Base-by-base conservation (phyloP, 768 basidiomycete genomes). In the Pseudohyphozyma bogoriensis region DNA sequence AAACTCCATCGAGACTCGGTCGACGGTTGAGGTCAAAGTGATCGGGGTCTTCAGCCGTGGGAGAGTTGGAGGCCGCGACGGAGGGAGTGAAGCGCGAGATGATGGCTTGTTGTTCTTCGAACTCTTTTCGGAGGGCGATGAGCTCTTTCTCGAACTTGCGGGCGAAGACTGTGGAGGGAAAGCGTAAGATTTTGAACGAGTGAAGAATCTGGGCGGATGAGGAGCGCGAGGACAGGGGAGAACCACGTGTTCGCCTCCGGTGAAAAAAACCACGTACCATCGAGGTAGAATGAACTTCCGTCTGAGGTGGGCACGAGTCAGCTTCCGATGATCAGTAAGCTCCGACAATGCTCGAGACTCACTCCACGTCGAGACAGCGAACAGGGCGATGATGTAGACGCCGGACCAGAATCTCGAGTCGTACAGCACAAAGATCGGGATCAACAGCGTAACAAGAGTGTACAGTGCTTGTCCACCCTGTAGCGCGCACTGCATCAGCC, bases 351-450 rank as follows among this genome's bases (percentile, higher is more conserved):
- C n/a, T n/a, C n/a, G n/a, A n/a, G 32, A 33, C 33, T 11, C 92
- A 71, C 96, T 97, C 91, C 91, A 97, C 0, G 86, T 89, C 60
- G 86, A 86, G 47, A 90, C 87, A 20, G 81, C 77, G 69, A 96
- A 88, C 46, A 96, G 85, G 65, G 80, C 65, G 42, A 91, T 75
- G 29, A 95, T 74, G 51, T 52, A 76, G 90, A 95, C 3, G 79
- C 73, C 22, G 67, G 87, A 90, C 82, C 85, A 87, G 58, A 79
- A 76, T 4, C 86, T 75, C 68, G 84, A 87, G 69, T 87, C 80
- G 70, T 93, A 93, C 45, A 95, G 78, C 32, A 92, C 55, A 69
- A 83, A 87, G 6, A 92, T 81, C 15, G 89, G 85, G 0, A 89
- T 88, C 9, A 91, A 73, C 75, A 89, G 89, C 3, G 90, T 93